A percentile compares a stretch with the other conserved stretches of the same genome.
Evolutionary conservation across 2,329 filamentous ascomycete species (phyloP).

Genomic region (Penicillium capsulatum): DNA sequence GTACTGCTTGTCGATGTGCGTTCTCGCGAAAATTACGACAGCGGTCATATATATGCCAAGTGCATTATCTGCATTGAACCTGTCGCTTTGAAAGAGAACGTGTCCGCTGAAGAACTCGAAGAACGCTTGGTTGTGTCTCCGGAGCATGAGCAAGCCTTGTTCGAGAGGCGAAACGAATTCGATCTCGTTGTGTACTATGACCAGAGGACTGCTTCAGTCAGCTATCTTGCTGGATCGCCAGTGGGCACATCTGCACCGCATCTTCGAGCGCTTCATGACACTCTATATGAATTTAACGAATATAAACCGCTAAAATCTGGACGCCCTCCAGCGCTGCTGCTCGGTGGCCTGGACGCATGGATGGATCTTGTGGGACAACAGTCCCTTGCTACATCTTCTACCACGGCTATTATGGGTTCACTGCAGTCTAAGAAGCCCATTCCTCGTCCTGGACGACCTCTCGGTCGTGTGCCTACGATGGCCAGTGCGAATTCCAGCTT

Average conservation of each 20-base stretch:
- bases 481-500: slow-evolving; percentile 50
- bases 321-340: slow-evolving; percentile 68
- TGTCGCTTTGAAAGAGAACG: slow-evolving; percentile 64
- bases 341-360: slow-evolving; percentile 85
- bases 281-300: slow-evolving; percentile 78
- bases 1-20: slow-evolving; percentile 85
- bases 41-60: slow-evolving; percentile 80
- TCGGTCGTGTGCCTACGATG: slow-evolving; percentile 51
- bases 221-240: slow-evolving; percentile 51
- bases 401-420: slow-evolving; percentile 48
- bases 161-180: slow-evolving; percentile 68
- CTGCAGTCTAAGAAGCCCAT: slow-evolving; percentile 37
- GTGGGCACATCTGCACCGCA: slow-evolving; percentile 49
- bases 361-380: slow-evolving; percentile 70
- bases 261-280: slow-evolving; percentile 70
- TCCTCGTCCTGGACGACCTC: slow-evolving; percentile 44
- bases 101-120: slow-evolving; percentile 60
- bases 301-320: slow-evolving; percentile 64
- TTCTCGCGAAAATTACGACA: slow-evolving; percentile 72
- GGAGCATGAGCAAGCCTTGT: slow-evolving; percentile 64
- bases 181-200: slow-evolving; percentile 93
- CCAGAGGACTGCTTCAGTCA: slow-evolving; percentile 57
- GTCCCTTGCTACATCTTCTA: slow-evolving; percentile 57
- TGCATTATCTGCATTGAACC: slow-evolving; percentile 89
- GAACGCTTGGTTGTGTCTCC: slow-evolving; percentile 48